Conservation (phyloP, 2,329 filamentous ascomycete genomes). For the Epichloe bromicola region DNA sequence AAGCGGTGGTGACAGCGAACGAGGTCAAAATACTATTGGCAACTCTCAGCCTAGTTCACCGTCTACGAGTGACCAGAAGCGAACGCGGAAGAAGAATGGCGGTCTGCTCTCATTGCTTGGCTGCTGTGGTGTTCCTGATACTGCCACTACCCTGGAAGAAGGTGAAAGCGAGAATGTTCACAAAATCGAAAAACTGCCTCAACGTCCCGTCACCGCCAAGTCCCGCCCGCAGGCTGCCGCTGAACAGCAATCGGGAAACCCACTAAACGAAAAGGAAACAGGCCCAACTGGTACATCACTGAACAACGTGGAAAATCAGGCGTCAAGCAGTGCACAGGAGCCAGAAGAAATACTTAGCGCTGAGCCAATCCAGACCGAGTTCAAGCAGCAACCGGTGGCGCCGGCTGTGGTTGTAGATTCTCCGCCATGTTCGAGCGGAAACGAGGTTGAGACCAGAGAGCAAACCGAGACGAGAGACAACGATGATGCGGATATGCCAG, state of each 20-base stretch:
- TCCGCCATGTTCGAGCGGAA: constrained; percentile 18
- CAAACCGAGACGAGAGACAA: constrained; percentile 32
- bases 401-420: constrained; percentile 30
- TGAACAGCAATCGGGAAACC: constrained; percentile 30
- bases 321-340: constrained; percentile 32
- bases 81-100: constrained; percentile 42
- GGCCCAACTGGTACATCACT: constrained; percentile 21
- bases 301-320: constrained; percentile 30
- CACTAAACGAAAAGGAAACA: constrained; percentile 37
- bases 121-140: constrained; percentile 54
- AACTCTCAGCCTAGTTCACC: constrained; percentile 41
- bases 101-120: constrained; percentile 49
- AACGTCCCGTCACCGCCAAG: constrained; percentile 40
- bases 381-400: constrained; percentile 31
- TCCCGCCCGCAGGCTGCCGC: constrained; percentile 39
- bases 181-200: constrained; percentile 44
- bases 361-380: constrained; percentile 31
- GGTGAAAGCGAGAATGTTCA: constrained; percentile 41
- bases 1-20: constrained; percentile 40
- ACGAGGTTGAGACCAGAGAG: constrained; percentile 14
- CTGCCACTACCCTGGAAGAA: constrained; percentile 38
- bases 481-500: constrained; percentile 55
- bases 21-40: constrained; percentile 31
- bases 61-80: constrained; percentile 33
- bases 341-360: constrained; percentile 25